Base-by-base conservation (phyloP, 352 stramenopile genomes). In the Phytophthora sojae region DNA sequence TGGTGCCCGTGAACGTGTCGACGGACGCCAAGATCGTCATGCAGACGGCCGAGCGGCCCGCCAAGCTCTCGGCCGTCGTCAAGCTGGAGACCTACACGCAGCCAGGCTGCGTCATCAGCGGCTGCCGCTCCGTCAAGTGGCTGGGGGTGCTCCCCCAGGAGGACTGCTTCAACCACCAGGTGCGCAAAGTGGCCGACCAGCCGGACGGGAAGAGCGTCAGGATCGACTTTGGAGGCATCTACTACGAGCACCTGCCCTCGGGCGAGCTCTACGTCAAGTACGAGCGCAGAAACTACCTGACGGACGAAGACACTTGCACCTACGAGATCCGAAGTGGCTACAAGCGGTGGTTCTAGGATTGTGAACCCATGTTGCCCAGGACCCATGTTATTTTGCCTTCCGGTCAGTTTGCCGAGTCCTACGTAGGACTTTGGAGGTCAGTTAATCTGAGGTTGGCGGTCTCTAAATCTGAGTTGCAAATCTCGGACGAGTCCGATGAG, bases 251-350 rank as follows among this genome's bases (percentile, higher is more conserved):
- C 44, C n/a, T 87, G 25, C 81, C 81, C 0, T 62, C 57, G n/a
- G 77, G 81, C 11, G 79, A 87, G 47, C 77, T 89, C 49, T 89
- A 88, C 64, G 73, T 80, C 65, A 87, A 86, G 56, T 89, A 73
- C 53, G 81, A 88, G 54, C 63, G 63, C n/a, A 78, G 69, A 32
- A 90, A 90, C 73, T 80, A 79, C 58, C 64, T 90, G 17, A 85
- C 80, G 44, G 59, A 77, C 32, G 62, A 73, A 49, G 61, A 75
- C 5, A 80, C 79, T 8, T 90, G 82, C 69, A 81, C 73, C 7
- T 90, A 76, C 57, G 75, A 89, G 67, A 58, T 89, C 11, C 77
- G 65, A 49, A 78, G 70, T 57, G 81, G 81, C 49, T 89, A 74
- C 77, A 89, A 89, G 61, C 67, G 81, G 3, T 89, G 81, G 81